Conservation (phyloP, 805 yeast species). For the Candida pseudofarinosa region DNA sequence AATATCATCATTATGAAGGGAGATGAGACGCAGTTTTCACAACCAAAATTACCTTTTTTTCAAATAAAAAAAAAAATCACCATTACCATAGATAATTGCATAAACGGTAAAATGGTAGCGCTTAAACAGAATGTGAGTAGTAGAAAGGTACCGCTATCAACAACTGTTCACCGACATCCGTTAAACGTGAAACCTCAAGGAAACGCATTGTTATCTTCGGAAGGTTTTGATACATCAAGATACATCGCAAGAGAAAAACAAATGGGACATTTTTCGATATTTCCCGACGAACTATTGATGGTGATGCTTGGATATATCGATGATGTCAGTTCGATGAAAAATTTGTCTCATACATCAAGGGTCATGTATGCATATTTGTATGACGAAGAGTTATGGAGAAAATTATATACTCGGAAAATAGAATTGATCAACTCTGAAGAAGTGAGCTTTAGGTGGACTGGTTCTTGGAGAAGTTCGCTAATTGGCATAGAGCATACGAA, state of each 20-base stretch:
- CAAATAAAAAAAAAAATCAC: background rate
- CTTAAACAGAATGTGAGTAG: background rate
- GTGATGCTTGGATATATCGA: conserved; percentile 48
- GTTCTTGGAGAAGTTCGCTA: conserved; percentile 75
- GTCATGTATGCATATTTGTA: conserved; percentile 66
- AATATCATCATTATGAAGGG: background rate
- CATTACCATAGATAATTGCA: background rate
- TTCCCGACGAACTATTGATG: conserved; percentile 64
- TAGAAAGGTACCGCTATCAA: conserved; percentile 8
- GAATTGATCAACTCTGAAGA: conserved; percentile 7
- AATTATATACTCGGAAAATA: conserved; percentile 35
- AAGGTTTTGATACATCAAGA: conserved; percentile 10
- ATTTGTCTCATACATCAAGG: conserved; percentile 57
- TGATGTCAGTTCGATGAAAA: conserved; percentile 44
- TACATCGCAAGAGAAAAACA: conserved; percentile 18
- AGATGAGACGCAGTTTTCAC: background rate
- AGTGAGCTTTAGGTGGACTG: conserved; percentile 51
- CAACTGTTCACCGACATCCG: conserved; percentile 53
- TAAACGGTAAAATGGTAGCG: background rate
- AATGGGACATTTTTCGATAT: conserved; percentile 49
- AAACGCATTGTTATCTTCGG: conserved; percentile 43
- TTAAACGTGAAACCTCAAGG: conserved; percentile 75
- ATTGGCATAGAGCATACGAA: conserved; percentile 29
- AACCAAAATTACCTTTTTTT: background rate
- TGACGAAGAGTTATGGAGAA: conserved; percentile 82